Evolutionary conservation across 2,329 filamentous ascomycete genomes (phyloP), one percentile per base, ranked within the genome.

Genomic region (Paramyrothecium roridum): DNA sequence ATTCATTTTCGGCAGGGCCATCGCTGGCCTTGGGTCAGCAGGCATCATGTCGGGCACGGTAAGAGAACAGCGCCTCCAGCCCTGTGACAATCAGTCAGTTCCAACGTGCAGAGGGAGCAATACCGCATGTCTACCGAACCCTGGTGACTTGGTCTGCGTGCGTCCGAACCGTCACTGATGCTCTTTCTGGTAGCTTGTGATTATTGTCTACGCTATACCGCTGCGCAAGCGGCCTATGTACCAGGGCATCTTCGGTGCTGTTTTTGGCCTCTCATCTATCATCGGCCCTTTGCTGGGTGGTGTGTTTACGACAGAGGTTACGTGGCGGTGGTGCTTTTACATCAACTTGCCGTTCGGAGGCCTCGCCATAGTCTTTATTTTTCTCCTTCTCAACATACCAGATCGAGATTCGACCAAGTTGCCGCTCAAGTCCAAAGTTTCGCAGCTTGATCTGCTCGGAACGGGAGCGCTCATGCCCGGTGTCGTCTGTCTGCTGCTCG

Each of bases 121-220:
- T n/a, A n/a, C n/a, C n/a, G n/a, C n/a, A n/a, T n/a, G n/a, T n/a
- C n/a, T n/a, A n/a, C n/a, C n/a, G n/a, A n/a, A n/a, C n/a, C n/a
- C n/a, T n/a, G n/a, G n/a, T n/a, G n/a, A n/a, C n/a, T n/a, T n/a
- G n/a, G n/a, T n/a, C n/a, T n/a, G n/a, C n/a, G n/a, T n/a, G n/a
- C n/a, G n/a, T n/a, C n/a, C n/a, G n/a, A n/a, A n/a, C n/a, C n/a
- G n/a, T n/a, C n/a, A n/a, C n/a, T n/a, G n/a, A n/a, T n/a, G n/a
- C n/a, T n/a, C n/a, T n/a, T n/a, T n/a, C n/a, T n/a, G n/a, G n/a
- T n/a, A n/a, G n/a, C n/a, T n/a, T n/a, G n/a, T n/a, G n/a, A 80
- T 82, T 58, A 77, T 81, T 60, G 79, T 71, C 1, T 80, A 75
- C 54, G 65, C 69, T 34, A 73, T 71, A 3, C 66, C 67, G 21